phyloP scores from a whole-genome alignment of 1,284 basidiomycete genomes.

The Phellopilus nigrolimitatus region DNA sequence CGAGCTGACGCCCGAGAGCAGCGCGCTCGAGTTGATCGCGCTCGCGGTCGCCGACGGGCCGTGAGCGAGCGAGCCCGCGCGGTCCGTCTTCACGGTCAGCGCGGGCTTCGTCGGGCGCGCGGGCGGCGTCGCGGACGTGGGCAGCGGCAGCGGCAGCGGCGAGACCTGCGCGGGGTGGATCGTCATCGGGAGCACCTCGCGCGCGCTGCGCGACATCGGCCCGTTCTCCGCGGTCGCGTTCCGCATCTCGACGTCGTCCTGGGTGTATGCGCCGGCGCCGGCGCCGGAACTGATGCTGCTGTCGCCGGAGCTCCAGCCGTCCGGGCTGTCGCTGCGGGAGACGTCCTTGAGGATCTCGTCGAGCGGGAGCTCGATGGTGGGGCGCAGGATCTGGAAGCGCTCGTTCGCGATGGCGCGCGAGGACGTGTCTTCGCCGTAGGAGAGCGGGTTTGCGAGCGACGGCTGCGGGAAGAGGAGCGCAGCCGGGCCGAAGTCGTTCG shows the following conservation, averaged over 20 bases:
- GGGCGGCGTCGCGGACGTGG: not conserved
- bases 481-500: constrained; percentile 65
- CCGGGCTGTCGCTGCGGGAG: constrained; percentile 27
- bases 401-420: constrained; percentile 36
- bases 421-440: constrained; percentile 65
- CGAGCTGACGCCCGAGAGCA: constrained; percentile 14
- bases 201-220: constrained; percentile 4
- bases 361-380: constrained; percentile 74
- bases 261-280: too few species aligned
- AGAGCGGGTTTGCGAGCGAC: constrained; percentile 58
- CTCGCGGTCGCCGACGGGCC: constrained; percentile 29
- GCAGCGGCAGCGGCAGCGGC: not conserved
- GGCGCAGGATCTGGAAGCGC: constrained; percentile 60
- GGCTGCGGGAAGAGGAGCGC: constrained; percentile 68
- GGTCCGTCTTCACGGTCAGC: constrained; percentile 8
- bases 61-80: too few species aligned
- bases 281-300: constrained; percentile 22
- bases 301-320: constrained; percentile 24
- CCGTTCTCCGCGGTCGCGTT: constrained; percentile 37
- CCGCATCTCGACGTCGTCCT: constrained; percentile 34
- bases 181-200: constrained; percentile 6
- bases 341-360: constrained; percentile 61
- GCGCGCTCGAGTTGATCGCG: constrained; percentile 51
- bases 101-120: constrained; percentile 9
- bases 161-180: constrained; percentile 14